Evolutionary conservation across 2,329 filamentous ascomycete genomes (phyloP).

Genomic region (Alternaria postmessia): DNA sequence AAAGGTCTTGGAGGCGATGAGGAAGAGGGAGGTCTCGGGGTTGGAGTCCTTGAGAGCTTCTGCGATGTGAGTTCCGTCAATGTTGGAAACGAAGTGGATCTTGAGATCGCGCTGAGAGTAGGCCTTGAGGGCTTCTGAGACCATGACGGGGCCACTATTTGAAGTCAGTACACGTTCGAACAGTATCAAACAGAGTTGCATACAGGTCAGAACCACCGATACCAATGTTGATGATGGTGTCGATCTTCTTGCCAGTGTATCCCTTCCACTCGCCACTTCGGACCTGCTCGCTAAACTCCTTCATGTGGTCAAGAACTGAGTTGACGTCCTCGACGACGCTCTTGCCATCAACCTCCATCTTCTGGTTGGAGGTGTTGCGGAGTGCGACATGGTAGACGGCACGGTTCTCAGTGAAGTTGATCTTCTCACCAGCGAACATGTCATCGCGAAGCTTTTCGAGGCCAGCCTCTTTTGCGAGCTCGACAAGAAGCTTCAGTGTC

Average conservation of each 20-base stretch:
- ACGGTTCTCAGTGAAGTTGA: constrained; percentile 98
- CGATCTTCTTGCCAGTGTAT: constrained; percentile 95
- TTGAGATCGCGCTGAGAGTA: constrained; percentile 88
- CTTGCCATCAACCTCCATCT: constrained; percentile 83
- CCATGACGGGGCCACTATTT: constrained; percentile 90
- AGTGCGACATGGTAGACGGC: constrained; percentile 96
- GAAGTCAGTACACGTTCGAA: constrained; percentile 32
- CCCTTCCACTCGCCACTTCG: constrained; percentile 97
- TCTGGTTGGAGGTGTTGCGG: constrained; percentile 85
- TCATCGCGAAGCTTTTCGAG: constrained; percentile 93
- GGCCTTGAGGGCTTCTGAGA: constrained; percentile 94
- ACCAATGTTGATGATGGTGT: constrained; percentile 95
- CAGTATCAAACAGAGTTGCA: constrained; percentile 52
- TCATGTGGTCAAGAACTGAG: constrained; percentile 93
- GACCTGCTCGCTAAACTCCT: constrained; percentile 95
- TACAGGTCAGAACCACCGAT: constrained; percentile 98
- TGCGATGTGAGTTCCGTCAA: constrained; percentile 96
- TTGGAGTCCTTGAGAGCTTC: constrained; percentile 89
- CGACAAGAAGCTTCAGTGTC: constrained; percentile 83
- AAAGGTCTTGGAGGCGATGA: constrained; percentile 98
- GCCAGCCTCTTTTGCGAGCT: constrained; percentile 90
- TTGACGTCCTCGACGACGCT: constrained; percentile 96
- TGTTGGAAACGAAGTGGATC: constrained; percentile 99
- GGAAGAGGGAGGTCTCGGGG: constrained; percentile 98
- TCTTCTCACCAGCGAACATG: constrained; percentile 98